Evolutionary conservation across 345 rosid species (phyloP), one percentile per base, ranked within the genome.

Genomic region (Salix suchowensis): DNA sequence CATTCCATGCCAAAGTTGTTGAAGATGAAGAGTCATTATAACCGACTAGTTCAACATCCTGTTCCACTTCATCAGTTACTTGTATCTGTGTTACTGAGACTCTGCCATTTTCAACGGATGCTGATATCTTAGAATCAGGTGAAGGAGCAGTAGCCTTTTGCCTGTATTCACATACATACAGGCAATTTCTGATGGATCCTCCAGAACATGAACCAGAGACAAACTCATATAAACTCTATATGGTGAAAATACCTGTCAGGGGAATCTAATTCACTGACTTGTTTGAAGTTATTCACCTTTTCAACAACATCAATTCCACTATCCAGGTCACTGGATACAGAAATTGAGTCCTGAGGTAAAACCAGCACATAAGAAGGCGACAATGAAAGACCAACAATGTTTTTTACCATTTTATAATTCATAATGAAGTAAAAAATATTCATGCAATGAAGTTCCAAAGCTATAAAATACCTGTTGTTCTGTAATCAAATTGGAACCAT

Each of bases 401-500:
- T 15, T 40, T 23, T 70, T 5, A n/a, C 9, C 58, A 52, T 52
- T 52, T 19, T 19, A 52, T 18, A 19, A 19, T 18, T 52, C 58
- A 52, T n/a, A 7, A 52, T 0, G 23, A 52, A 52, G 23, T 52
- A 52, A 52, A 6, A 52, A 52, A 50, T 18, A 52, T 52, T 52
- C 58, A 52, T 52, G n/a, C 58, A 18, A 52, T 6, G 58, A 52
- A n/a, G 19, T 16, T 52, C 58, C 58, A 11, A 58, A 7, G 23
- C n/a, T 23, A 11, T n/a, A 73, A 54, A 77, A 62, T 62, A 89
- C 93, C 92, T 88, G 94, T 70, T 84, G 85, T 71, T 88, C 93
- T 66, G 80, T 54, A 5, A 78, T 78, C 74, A 65, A 76, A 55
- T 71, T 67, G 70, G 76, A 65, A 40, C 76, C 86, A 71, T 77